A percentile compares a stretch with the other conserved stretches of the same genome.
Evolutionary conservation across 148 eudicot species (phyloP).

Genomic region (Silene latifolia): DNA sequence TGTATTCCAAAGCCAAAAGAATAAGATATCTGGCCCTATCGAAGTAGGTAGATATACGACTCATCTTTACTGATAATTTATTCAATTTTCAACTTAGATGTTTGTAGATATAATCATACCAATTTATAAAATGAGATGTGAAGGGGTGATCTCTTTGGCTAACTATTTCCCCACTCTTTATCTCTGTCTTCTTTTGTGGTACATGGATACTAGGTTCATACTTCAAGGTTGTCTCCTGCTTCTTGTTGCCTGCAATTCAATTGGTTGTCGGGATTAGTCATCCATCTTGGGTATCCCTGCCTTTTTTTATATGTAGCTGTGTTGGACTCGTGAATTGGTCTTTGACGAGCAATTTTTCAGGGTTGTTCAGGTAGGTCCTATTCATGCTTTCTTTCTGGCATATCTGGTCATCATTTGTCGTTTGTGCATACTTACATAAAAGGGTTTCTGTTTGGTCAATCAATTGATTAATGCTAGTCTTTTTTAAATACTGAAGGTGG

Average conservation of each 20-base stretch:
- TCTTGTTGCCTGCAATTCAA: slow-evolving; percentile 74
- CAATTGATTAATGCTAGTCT: slow-evolving; percentile 4
- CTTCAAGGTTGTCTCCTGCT: slow-evolving; percentile 65
- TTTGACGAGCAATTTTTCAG: slow-evolving; percentile 89
- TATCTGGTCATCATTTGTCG: neutral
- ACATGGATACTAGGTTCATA: slow-evolving; percentile 51
- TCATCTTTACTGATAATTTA: neutral
- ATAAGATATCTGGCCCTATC: neutral
- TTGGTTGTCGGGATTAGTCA: slow-evolving; percentile 81
- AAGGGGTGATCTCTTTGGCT: neutral
- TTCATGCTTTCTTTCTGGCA: neutral
- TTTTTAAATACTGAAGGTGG: slow-evolving; percentile 54
- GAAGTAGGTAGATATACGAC: neutral
- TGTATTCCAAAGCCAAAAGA: neutral
- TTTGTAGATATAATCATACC: no score
- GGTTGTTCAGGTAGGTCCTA: slow-evolving; percentile 47
- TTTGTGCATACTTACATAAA: neutral
- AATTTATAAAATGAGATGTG: neutral
- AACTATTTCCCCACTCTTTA: slow-evolving; percentile 17
- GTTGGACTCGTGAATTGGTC: slow-evolving; percentile 96
- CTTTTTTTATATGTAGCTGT: slow-evolving; percentile 88
- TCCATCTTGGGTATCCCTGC: slow-evolving; percentile 93
- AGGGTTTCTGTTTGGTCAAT: neutral
- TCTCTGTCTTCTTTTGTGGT: slow-evolving; percentile 2
- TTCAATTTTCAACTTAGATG: neutral